Conservation (phyloP, 305 asterid genomes). For the Ruellia speciosa region DNA sequence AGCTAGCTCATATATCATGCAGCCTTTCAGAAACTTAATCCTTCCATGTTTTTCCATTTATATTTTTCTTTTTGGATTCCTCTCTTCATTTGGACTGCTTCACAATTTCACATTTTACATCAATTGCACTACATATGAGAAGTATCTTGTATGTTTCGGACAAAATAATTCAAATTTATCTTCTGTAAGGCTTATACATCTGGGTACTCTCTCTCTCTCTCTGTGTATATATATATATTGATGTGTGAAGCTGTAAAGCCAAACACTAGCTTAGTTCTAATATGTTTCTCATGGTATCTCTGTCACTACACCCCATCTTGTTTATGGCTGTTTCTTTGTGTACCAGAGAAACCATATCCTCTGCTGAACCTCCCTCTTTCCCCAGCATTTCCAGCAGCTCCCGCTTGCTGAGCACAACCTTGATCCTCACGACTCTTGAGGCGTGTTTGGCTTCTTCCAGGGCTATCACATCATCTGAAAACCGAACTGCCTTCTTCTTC, state of each 20-base stretch:
- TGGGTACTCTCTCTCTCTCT: background rate
- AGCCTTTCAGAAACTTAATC: background rate
- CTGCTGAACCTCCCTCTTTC: slow-evolving; percentile 12
- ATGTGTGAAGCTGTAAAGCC: background rate
- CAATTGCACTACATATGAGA: background rate
- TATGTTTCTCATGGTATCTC: background rate
- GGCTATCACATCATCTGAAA: slow-evolving; percentile 32
- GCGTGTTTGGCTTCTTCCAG: slow-evolving; percentile 18
- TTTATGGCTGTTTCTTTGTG: slow-evolving; percentile 20
- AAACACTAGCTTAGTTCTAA: background rate
- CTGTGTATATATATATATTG: background rate
- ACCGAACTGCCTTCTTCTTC: slow-evolving; percentile 34
- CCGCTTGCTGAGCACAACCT: slow-evolving; percentile 59
- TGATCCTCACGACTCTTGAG: slow-evolving; percentile 40
- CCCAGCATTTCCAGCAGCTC: slow-evolving; percentile 47
- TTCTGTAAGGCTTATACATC: background rate
- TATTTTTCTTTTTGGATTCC: too few relatives aligned
- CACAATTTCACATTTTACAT: too few relatives aligned
- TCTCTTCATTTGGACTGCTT: background rate
- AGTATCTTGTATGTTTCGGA: background rate
- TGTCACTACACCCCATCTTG: slow-evolving; percentile 10
- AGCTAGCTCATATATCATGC: background rate
- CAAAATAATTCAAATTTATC: background rate
- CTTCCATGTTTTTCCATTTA: background rate
- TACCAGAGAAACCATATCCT: slow-evolving; percentile 27